Conservation (phyloP, 345 rosid genomes). For the Zanthoxylum bungeanum region DNA sequence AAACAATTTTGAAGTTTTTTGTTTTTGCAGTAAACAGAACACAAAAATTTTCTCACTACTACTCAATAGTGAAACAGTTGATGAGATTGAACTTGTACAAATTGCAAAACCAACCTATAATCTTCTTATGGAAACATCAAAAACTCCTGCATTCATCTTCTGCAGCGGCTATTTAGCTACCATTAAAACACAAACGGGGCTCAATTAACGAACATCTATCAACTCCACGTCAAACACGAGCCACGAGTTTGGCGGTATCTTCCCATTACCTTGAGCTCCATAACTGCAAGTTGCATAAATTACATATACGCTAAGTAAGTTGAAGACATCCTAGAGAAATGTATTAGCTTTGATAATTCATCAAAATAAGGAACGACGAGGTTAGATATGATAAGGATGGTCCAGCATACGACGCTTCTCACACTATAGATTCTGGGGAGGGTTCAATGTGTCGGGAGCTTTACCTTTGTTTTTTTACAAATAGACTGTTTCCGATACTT, state of each 20-base stretch:
- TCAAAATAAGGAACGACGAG: background rate
- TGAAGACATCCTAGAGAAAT: too few relatives aligned
- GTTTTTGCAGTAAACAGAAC: background rate
- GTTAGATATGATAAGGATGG: too few relatives aligned
- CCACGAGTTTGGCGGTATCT: slow-evolving; percentile 63
- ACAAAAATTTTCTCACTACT: background rate
- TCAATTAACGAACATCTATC: slow-evolving; percentile 37
- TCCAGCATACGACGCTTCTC: too few relatives aligned
- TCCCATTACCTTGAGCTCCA: slow-evolving; percentile 38
- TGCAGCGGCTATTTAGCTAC: background rate
- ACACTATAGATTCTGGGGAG: too few relatives aligned
- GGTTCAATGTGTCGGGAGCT: too few relatives aligned
- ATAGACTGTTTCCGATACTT: too few relatives aligned
- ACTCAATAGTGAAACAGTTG: background rate
- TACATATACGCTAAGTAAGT: background rate
- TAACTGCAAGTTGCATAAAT: slow-evolving; percentile 35
- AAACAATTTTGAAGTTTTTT: too few relatives aligned
- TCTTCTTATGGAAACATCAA: background rate
- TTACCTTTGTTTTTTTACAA: too few relatives aligned
- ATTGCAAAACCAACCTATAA: background rate
- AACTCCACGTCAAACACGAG: slow-evolving; percentile 62
- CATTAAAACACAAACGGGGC: background rate
- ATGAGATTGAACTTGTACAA: background rate
- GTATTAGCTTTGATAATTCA: background rate
- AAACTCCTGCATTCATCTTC: background rate